Base-by-base conservation (phyloP, 768 basidiomycete species). In the Kwoniella bestiolae region DNA sequence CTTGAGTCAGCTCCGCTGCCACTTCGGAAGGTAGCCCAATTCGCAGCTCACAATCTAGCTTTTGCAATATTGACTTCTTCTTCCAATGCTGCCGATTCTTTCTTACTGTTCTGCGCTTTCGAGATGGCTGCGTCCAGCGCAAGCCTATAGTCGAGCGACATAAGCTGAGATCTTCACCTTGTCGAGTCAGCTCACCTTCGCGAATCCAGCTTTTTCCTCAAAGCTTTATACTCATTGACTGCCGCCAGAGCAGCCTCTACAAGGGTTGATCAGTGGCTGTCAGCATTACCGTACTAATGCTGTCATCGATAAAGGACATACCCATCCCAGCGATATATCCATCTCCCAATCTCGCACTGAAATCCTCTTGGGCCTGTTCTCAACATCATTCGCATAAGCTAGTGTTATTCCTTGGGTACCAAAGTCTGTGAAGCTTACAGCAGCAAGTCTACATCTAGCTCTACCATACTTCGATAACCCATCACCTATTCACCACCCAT, bases 171-270 rank as follows among this genome's bases (percentile, higher is more conserved):
- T 62, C 14, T 3, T 18, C 29, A 65, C 25, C 26, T n/a, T 29
- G 32, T 52, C n/a, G 34, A 51, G 44, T 32, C 46, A 23, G 5
- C 84, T 56, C 65, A 90, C 92, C 91, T 85, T 74, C 91, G 84
- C 56, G 89, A 92, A 62, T 95, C 92, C 16, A 94, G 81, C 77
- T 93, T 94, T 86, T 93, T 95, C 67, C 88, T 86, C 66, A 89
- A 84, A 4, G 83, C 76, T 63, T 92, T 89, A 68, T 91, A 94
- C 60, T 93, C 92, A 75, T 89, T 91, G 76, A 95, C 88, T 29
- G 90, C 88, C 8, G 87, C 89, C 16, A 84, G 83, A 56, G 89
- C 88, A 46, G 81, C 84, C 67, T 88, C 78, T 55, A 34, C 3
- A 29, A 55, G 7, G 34, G 4, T 7, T 11, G 11, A 47, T 47